A percentile compares a stretch with the other conserved stretches of the same genome.
phyloP scores from a whole-genome alignment of 1,284 basidiomycete genomes.

The Irpex sp. region DNA sequence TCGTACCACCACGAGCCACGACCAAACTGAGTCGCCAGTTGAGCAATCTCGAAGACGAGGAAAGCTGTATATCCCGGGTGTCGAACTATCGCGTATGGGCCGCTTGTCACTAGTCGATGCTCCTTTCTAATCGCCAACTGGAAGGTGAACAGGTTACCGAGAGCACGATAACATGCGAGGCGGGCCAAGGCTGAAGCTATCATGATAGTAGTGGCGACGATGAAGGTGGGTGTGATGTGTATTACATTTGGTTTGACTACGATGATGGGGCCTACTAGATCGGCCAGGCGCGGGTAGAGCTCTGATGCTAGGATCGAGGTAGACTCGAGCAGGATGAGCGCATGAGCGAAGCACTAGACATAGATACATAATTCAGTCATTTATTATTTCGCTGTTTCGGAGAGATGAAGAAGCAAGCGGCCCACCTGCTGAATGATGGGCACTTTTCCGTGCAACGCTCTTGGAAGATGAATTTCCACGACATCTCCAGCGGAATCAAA shows the following conservation, averaged over 20 bases:
- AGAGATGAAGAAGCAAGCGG: too few species aligned
- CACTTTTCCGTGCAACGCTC: neutral
- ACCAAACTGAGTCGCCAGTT: neutral
- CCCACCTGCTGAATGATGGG: too few species aligned
- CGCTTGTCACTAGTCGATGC: slow-evolving; percentile 1
- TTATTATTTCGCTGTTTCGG: too few species aligned
- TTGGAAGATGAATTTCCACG: neutral
- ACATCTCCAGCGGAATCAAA: neutral
- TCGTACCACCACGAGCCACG: slow-evolving; percentile 7
- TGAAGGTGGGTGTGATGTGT: neutral
- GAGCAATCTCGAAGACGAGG: neutral
- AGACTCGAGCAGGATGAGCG: neutral
- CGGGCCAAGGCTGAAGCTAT: neutral
- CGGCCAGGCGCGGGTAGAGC: neutral
- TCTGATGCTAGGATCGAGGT: neutral
- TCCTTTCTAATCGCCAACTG: slow-evolving; percentile 1
- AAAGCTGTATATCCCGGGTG: slow-evolving; percentile 2
- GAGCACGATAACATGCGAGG: slow-evolving; percentile 3
- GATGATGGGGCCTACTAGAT: neutral
- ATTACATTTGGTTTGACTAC: neutral
- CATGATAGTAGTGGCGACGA: neutral
- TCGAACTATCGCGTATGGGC: slow-evolving; percentile 3
- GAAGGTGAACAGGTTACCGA: slow-evolving; percentile 5
- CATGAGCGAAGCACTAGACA: neutral
- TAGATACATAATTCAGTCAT: neutral